Conservation (phyloP, 2,329 filamentous ascomycete genomes). For the Ceratocystis variospora region DNA sequence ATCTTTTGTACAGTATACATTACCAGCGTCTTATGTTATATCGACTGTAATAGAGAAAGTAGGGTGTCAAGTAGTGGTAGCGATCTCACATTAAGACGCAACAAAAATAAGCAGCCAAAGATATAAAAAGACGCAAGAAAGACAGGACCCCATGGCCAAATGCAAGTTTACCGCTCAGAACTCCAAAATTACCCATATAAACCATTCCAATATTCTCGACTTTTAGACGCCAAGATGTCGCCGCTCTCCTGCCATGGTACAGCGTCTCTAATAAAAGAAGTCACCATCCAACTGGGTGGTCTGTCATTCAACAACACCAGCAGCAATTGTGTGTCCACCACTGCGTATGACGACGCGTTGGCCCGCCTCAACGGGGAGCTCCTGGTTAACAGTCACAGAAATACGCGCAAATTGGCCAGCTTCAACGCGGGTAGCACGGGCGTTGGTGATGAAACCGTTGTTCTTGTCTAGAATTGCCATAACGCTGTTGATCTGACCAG, state of each 20-base stretch:
- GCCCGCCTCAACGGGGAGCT: conserved; percentile 67
- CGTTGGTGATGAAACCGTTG: conserved; percentile 62
- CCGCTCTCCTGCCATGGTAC: background rate
- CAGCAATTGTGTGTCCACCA: conserved; percentile 72
- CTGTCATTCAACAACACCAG: conserved; percentile 63
- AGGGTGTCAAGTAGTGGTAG: no score
- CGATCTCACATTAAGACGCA: no score
- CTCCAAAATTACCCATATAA: conserved; percentile 1
- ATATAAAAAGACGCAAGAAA: background rate
- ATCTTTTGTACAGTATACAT: no score
- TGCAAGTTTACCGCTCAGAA: background rate
- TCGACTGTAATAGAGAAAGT: no score
- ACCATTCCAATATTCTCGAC: background rate
- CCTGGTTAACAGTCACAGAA: conserved; percentile 56
- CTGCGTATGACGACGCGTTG: conserved; percentile 68
- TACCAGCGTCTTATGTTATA: no score
- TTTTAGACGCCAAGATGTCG: background rate
- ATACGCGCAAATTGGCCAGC: conserved; percentile 67
- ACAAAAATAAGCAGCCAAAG: background rate
- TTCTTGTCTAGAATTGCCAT: conserved; percentile 64
- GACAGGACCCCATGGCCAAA: background rate
- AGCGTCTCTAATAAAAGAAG: background rate
- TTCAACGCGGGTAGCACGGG: conserved; percentile 71
- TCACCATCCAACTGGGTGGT: background rate
- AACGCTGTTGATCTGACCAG: conserved; percentile 60